phyloP scores from a whole-genome alignment of 768 basidiomycete species.

The Neoboletus magnificus region DNA sequence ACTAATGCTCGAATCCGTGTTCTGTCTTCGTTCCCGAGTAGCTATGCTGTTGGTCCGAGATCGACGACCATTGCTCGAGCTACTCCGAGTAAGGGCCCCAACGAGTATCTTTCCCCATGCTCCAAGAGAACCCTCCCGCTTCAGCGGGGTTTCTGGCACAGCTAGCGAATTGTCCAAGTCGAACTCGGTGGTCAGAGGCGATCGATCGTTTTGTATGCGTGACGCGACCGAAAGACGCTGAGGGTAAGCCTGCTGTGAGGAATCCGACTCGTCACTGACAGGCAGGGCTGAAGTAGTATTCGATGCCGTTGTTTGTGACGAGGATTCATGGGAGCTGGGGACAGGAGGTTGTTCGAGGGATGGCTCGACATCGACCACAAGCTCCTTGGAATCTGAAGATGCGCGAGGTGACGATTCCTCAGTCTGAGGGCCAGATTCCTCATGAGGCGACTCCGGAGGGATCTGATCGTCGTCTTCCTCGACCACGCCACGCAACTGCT shows the following conservation, averaged over 20 bases:
- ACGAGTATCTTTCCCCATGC: constrained; percentile 71
- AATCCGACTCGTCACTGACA: constrained; percentile 47
- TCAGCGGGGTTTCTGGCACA: constrained; percentile 45
- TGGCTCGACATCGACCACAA: constrained; percentile 62
- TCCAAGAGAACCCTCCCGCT: constrained; percentile 56
- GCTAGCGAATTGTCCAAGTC: constrained; percentile 46
- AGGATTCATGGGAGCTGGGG: constrained; percentile 47
- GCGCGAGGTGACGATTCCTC: constrained; percentile 52
- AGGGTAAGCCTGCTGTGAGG: constrained; percentile 52
- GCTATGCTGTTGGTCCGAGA: constrained; percentile 77
- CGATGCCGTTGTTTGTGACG: constrained; percentile 44
- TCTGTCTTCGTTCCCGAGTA: constrained; percentile 61
- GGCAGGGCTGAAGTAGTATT: constrained; percentile 39
- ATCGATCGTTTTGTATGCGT: constrained; percentile 58
- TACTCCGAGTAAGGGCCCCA: constrained; percentile 60
- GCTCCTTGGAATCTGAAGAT: constrained; percentile 58
- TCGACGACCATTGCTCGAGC: constrained; percentile 66
- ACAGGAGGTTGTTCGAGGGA: constrained; percentile 49
- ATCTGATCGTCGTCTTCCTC: constrained; percentile 48
- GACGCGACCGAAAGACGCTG: constrained; percentile 60
- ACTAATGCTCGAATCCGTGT: constrained; percentile 70
- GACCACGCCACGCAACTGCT: constrained; percentile 33
- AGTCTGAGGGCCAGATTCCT: constrained; percentile 45
- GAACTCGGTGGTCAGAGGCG: constrained; percentile 49
- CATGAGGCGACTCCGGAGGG: constrained; percentile 50